phyloP scores from a whole-genome alignment of 1,284 basidiomycete species.

The Rhodotorula sp. region DNA sequence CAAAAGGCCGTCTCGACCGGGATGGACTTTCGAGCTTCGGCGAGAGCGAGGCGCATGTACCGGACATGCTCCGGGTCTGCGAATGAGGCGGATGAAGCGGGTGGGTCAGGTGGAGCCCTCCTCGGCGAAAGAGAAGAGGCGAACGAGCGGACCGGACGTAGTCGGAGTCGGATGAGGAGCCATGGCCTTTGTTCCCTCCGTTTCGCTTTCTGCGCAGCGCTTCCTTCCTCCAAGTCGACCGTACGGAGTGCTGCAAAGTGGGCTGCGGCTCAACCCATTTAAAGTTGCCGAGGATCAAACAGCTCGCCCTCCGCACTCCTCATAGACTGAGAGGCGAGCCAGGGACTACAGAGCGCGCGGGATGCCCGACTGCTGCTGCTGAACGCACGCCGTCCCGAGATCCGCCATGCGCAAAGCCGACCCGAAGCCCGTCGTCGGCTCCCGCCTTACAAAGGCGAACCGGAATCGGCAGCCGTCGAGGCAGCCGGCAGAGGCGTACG shows the following conservation, averaged over 20 bases:
- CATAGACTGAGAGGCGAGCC: neutral
- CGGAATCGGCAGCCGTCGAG: neutral
- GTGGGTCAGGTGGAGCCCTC: neutral
- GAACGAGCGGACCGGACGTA: neutral
- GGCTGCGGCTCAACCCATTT: neutral
- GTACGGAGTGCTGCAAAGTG: too few species aligned
- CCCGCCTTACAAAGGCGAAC: neutral
- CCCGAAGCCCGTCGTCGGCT: neutral
- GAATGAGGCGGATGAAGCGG: too few species aligned
- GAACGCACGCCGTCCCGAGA: too few species aligned
- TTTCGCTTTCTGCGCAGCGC: neutral
- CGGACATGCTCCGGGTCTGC: constrained; percentile 52
- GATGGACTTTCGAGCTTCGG: constrained; percentile 69
- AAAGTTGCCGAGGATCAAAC: neutral
- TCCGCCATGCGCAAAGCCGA: too few species aligned
- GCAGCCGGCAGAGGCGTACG: neutral
- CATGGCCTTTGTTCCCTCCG: neutral
- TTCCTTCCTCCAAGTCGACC: too few species aligned
- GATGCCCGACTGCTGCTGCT: neutral
- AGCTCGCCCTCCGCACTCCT: too few species aligned
- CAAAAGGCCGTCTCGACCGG: constrained; percentile 84
- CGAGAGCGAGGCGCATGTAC: constrained; percentile 67
- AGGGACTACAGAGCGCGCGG: neutral
- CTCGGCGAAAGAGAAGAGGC: too few species aligned
- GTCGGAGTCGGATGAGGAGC: neutral